phyloP scores from a whole-genome alignment of 1,139 yeast species.

The Candida frijolesensis region DNA sequence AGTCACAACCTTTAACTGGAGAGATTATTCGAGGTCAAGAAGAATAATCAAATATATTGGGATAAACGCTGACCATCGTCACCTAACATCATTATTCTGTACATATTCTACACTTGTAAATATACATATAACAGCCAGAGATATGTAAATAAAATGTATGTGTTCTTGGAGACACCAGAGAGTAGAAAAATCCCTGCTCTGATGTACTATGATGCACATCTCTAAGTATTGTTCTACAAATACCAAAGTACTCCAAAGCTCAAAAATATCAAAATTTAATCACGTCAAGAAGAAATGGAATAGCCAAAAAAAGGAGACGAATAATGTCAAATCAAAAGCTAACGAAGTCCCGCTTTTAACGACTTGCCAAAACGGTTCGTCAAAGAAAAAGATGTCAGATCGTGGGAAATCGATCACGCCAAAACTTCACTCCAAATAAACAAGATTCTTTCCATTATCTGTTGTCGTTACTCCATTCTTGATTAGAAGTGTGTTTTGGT shows the following conservation, averaged over 20 bases:
- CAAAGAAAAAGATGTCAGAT: constrained; percentile 37
- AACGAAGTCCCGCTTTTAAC: constrained; percentile 35
- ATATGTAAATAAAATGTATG: constrained; percentile 32
- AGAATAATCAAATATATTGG: neutral
- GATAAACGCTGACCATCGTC: no score
- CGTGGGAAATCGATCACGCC: constrained; percentile 22
- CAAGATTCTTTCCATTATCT: constrained; percentile 10
- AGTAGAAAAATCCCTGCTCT: constrained; percentile 24
- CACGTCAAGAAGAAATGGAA: neutral
- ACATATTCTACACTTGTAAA: no score
- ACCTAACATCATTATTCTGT: neutral
- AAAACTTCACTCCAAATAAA: constrained; percentile 14
- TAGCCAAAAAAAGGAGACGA: neutral
- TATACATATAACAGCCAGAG: neutral
- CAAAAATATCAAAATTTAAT: neutral
- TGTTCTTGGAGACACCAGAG: constrained; percentile 58
- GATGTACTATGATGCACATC: constrained; percentile 57
- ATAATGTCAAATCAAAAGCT: neutral
- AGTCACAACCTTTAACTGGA: constrained; percentile 61
- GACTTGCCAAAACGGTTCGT: constrained; percentile 50
- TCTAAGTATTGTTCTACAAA: constrained; percentile 21
- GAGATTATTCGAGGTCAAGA: constrained; percentile 42
- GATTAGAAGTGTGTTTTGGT: neutral
- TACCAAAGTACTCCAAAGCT: neutral
- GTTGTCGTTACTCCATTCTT: neutral